Evolutionary conservation across 345 rosid genomes (phyloP).

Genomic region (Orychophragmus violaceus): DNA sequence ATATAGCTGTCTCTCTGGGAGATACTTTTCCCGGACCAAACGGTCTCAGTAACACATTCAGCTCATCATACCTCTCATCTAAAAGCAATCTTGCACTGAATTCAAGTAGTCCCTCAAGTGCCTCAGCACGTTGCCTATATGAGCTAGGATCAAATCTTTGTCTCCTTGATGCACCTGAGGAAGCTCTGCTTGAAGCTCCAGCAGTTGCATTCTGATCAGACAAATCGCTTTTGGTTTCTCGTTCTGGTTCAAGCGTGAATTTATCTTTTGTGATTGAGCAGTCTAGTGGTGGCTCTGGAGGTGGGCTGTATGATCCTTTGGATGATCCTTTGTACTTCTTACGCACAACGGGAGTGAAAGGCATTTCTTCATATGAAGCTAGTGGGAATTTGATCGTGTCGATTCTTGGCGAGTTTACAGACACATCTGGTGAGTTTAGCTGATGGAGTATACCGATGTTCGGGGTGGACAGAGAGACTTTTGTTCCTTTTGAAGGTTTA

Average conservation of each 20-base stretch:
- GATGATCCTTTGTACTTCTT: slow-evolving; percentile 43
- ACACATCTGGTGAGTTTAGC: slow-evolving; percentile 81
- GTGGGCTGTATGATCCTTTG: slow-evolving; percentile 56
- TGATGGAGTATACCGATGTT: slow-evolving; percentile 44
- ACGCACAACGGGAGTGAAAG: slow-evolving; percentile 43
- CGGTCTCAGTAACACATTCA: slow-evolving; percentile 81
- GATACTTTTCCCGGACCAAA: slow-evolving; percentile 97
- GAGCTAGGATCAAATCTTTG: slow-evolving; percentile 79
- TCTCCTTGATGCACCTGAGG: slow-evolving; percentile 52
- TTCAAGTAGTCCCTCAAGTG: slow-evolving; percentile 91
- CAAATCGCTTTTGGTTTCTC: slow-evolving; percentile 56
- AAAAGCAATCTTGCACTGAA: slow-evolving; percentile 86
- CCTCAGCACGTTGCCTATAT: slow-evolving; percentile 85
- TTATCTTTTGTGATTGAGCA: slow-evolving; percentile 86
- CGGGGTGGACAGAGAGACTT: slow-evolving; percentile 31
- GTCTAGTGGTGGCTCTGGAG: slow-evolving; percentile 50
- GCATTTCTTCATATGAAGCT: slow-evolving; percentile 77
- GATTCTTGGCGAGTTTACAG: slow-evolving; percentile 87
- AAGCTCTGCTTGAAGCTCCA: slow-evolving; percentile 77
- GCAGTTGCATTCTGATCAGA: slow-evolving; percentile 89
- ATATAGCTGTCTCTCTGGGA: slow-evolving; percentile 94
- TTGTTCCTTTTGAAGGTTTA: slow-evolving; percentile 28
- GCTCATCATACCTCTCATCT: slow-evolving; percentile 88
- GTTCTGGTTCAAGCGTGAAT: slow-evolving; percentile 65
- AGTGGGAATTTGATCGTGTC: slow-evolving; percentile 92